phyloP scores from a whole-genome alignment of 202 grass and related monocot species.

The Eragrostis tef region DNA sequence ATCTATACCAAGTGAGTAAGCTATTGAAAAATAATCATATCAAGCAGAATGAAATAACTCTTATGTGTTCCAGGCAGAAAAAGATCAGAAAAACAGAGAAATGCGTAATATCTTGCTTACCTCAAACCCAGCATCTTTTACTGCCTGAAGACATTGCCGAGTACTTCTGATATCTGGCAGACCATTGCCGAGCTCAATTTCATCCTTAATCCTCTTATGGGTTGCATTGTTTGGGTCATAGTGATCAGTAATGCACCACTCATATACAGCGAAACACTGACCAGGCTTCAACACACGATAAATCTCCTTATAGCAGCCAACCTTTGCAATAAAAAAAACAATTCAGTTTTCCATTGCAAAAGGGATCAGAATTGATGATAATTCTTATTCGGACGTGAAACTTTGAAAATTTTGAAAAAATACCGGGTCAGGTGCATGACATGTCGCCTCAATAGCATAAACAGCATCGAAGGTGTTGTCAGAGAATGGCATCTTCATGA shows the following conservation, averaged over 20 bases:
- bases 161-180: constrained; percentile 90
- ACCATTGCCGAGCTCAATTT: constrained; percentile 89
- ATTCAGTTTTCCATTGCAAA: constrained; percentile 15
- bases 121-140: constrained; percentile 94
- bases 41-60: constrained; percentile 35
- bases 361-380: constrained; percentile 17
- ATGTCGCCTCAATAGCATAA: constrained; percentile 97
- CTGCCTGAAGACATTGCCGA: constrained; percentile 83
- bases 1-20: neutral
- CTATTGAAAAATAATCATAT: constrained; percentile 30
- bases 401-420: neutral
- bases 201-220: constrained; percentile 85
- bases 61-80: constrained; percentile 17
- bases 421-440: constrained; percentile 90
- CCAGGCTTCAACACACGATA: constrained; percentile 92
- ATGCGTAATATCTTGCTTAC: constrained; percentile 37
- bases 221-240: constrained; percentile 78
- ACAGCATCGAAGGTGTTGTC: constrained; percentile 76
- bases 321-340: constrained; percentile 53
- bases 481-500: constrained; percentile 91
- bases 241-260: constrained; percentile 96
- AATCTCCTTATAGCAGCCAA: constrained; percentile 97
- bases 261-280: constrained; percentile 91
- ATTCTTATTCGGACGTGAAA: constrained; percentile 6
- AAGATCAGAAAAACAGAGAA: neutral